Percentiles rank a stretch among this genome's conserved stretches.
Conservation (phyloP, 257 asterid species). For the Salvia miltiorrhiza region DNA sequence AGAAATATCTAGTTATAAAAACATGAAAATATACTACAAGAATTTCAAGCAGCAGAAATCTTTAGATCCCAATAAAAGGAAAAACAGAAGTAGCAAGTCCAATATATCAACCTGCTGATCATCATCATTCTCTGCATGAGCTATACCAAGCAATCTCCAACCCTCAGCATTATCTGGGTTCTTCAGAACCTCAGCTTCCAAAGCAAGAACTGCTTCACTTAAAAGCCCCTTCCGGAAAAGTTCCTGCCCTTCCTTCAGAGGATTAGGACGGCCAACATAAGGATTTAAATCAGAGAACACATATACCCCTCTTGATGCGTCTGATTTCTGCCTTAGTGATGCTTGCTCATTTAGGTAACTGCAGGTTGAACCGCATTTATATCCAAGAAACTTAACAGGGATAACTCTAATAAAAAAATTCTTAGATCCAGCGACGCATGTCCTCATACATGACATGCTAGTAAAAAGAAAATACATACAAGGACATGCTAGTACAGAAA, state of each 20-base stretch:
- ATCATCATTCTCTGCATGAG: slow-evolving; percentile 98
- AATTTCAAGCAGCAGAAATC: background rate
- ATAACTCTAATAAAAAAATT: background rate
- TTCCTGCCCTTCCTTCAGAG: slow-evolving; percentile 96
- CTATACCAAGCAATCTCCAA: slow-evolving; percentile 97
- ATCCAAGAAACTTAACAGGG: slow-evolving; percentile 6
- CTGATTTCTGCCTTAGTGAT: slow-evolving; percentile 39
- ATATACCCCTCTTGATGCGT: slow-evolving; percentile 62
- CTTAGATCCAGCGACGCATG: slow-evolving; percentile 1
- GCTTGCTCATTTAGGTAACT: slow-evolving; percentile 53
- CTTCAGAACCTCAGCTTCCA: slow-evolving; percentile 98
- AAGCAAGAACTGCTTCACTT: slow-evolving; percentile 99
- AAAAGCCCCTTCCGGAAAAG: slow-evolving; percentile 96
- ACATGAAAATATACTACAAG: background rate
- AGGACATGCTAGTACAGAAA: background rate
- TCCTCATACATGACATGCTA: background rate
- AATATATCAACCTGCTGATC: slow-evolving; percentile 76
- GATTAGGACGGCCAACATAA: slow-evolving; percentile 96
- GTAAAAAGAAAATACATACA: background rate
- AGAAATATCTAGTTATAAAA: background rate
- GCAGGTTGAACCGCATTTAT: slow-evolving; percentile 20
- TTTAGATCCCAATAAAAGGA: background rate
- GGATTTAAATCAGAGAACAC: slow-evolving; percentile 96
- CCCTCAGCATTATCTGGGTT: slow-evolving; percentile 97
- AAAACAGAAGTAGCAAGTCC: slow-evolving; percentile 4